Evolutionary conservation across 23 red algal genomes (phyloP), one percentile per base, ranked within the genome.

Genomic region (Rhodosorus marinus): DNA sequence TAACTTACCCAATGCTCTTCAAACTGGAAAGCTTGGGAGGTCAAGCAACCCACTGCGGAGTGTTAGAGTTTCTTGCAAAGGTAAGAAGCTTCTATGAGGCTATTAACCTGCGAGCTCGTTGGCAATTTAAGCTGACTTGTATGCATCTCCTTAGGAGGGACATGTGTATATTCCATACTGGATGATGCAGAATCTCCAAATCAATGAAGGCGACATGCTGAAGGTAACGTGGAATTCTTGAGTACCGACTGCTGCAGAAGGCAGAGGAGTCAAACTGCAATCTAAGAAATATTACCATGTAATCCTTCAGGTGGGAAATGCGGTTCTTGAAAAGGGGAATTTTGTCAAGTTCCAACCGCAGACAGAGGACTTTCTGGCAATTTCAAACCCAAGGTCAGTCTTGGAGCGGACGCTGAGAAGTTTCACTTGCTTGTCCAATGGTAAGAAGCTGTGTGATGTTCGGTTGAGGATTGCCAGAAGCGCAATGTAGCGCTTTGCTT

Each of bases 341-440:
- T 84, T 76, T 60, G 90, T 84, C 62, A 98, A 98, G 61, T 77
- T 98, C 36, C 90, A 81, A 33, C 90, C 90, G 0, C 79, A 86
- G 52, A 69, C 66, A 0, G 67, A 67, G 9, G 90, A 98, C 60
- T 98, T 98, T 69, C 52, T 82, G 4, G 62, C 66, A 15, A 98
- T 98, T 34, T 65, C 59, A 6, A 86, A 98, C 63, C 90, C 77
- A 1, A 82, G 80, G 31, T 79, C 79, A 4, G 90, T 98, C 1
- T 62, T 98, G 42, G 90, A 98, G 55, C 72, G 79, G 26, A 78
- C 75, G 14, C 59, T 98, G 6, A 79, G 90, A 24, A 57, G 51
- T 52, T 98, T 84, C 52, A 81, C 90, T 5, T 82, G 76, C 21
- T 67, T 98, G 11, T 86, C 79, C 26, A n/a, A n/a, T n/a, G 51